phyloP scores from a whole-genome alignment of 352 stramenopile species.

The Globisporangium nagaii region DNA sequence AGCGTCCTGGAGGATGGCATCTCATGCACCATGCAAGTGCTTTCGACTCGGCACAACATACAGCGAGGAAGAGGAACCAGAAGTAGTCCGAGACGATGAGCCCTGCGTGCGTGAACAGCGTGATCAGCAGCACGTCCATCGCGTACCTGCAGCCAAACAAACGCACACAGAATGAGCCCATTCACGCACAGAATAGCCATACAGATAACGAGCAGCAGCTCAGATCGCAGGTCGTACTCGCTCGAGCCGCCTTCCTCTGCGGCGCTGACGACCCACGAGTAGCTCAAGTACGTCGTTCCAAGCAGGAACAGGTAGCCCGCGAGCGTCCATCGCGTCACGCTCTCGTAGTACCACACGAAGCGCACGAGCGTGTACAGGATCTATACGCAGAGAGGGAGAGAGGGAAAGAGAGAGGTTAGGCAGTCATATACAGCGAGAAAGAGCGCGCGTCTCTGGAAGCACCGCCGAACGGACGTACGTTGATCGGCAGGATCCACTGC shows the following conservation, averaged over 20 bases:
- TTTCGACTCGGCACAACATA: slow-evolving; percentile 16
- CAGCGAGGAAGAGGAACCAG: slow-evolving; percentile 75
- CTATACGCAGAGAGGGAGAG: no score
- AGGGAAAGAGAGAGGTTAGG: no score
- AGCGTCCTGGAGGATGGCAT: no score
- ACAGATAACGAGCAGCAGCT: slow-evolving; percentile 9
- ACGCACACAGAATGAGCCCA: slow-evolving; percentile 10
- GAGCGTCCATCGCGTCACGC: slow-evolving; percentile 65
- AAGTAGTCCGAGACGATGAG: slow-evolving; percentile 84
- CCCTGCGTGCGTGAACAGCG: slow-evolving; percentile 71
- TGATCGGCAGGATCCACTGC: slow-evolving; percentile 77
- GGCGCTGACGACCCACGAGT: slow-evolving; percentile 74
- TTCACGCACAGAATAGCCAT: no score
- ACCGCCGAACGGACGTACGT: slow-evolving; percentile 24
- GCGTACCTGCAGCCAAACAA: slow-evolving; percentile 33
- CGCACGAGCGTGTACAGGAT: slow-evolving; percentile 71
- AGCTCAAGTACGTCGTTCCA: slow-evolving; percentile 68
- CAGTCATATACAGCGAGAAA: neutral
- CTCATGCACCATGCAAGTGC: neutral
- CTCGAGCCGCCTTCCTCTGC: slow-evolving; percentile 71
- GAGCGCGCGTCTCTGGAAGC: neutral
- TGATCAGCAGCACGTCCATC: slow-evolving; percentile 84
- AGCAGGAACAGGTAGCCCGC: slow-evolving; percentile 62
- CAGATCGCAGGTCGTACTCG: slow-evolving; percentile 23
- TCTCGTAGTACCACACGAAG: slow-evolving; percentile 64